Base-by-base conservation (phyloP, 805 yeast species). In the Saccharomyces paradoxus region DNA sequence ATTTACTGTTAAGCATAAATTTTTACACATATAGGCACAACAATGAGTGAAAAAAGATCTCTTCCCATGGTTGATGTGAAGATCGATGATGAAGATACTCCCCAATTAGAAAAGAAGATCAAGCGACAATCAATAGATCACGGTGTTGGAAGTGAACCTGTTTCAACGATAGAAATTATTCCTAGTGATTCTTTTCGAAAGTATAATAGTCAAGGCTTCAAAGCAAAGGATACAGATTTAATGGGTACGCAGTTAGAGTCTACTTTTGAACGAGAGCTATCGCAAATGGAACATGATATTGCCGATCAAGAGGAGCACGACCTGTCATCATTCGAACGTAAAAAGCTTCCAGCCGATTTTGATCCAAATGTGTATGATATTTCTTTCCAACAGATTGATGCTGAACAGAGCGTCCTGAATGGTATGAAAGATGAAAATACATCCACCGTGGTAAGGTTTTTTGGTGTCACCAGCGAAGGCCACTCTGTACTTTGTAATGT, bases 381-480 rank as follows among this genome's bases (percentile, higher is more conserved):
- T 28, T 76, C 79, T 0, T 91, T 91, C 68, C 98, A 94, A 70
- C 99, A 94, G 65, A 75, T 94, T 62, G 99, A 94, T 69, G 96
- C 96, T 1, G 98, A 94, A 64, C 99, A 94, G 63, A 80, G 87
- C 2, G 66, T 72, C 29, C 67, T 80, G 8, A 51, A 52, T 28
- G 83, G 81, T 14, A 53, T 61, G 4, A 54, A 50, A 13, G 73
- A 66, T 32, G 63, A 61, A 32, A 63, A 65, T 46, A 69, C 72
- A 4, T 75, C 79, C 27, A 80, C 86, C 0, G 77, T 81, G 1
- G 87, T 91, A 0, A 79, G 97, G 53, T 86, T 95, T 65, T 94
- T 91, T 70, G 99, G 99, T 55, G 90, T 95, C 44, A 90, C 98
- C 1, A 81, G 77, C 55, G 84, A 81, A 54, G 99, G 99, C 3